These are phyloP conservation scores for Ganoderma resinaceum DNA, from an alignment of 1,284 basidiomycete species.

Conservation along the genomic window DNA sequence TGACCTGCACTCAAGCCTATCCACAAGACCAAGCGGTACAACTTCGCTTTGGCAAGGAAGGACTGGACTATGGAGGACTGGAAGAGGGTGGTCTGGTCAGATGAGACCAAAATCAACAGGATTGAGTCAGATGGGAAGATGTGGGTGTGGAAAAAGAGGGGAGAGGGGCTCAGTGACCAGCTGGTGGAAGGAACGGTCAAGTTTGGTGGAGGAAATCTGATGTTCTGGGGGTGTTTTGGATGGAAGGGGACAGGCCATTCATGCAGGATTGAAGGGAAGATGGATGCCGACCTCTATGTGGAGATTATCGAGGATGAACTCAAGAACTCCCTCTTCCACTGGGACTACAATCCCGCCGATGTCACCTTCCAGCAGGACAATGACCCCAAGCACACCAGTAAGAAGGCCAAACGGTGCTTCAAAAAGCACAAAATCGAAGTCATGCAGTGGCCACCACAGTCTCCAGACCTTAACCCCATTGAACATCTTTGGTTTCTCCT, in stretches of 20 bases:
- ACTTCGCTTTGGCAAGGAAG: constrained; percentile 6
- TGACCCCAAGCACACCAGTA: constrained; percentile 31
- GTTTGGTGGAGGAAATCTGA: constrained; percentile 42
- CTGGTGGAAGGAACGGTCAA: constrained; percentile 31
- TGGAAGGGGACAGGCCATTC: constrained; percentile 37
- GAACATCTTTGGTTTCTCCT: constrained; percentile 13
- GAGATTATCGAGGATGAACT: constrained; percentile 42
- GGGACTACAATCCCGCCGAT: constrained; percentile 16
- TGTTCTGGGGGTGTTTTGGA: constrained; percentile 45
- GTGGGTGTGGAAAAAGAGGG: constrained; percentile 27
- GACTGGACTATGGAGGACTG: constrained; percentile 40
- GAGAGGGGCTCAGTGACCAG: constrained; percentile 33
- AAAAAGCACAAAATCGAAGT: constrained; percentile 21
- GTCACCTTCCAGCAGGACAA: constrained; percentile 45
- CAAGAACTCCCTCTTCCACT: constrained; percentile 15
- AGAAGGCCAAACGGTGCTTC: constrained; percentile 8
- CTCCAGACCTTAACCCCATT: constrained; percentile 14
- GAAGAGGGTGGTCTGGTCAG: constrained; percentile 39
- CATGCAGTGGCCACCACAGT: background rate
- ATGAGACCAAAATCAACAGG: constrained; percentile 43
- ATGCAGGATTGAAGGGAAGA: constrained; percentile 34
- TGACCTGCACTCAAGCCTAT: background rate
- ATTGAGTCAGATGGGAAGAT: constrained; percentile 44
- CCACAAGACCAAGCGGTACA: background rate
- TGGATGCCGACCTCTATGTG: constrained; percentile 41